Conservation (phyloP, 1,284 basidiomycete genomes). For the Moniliophthora roreri region DNA sequence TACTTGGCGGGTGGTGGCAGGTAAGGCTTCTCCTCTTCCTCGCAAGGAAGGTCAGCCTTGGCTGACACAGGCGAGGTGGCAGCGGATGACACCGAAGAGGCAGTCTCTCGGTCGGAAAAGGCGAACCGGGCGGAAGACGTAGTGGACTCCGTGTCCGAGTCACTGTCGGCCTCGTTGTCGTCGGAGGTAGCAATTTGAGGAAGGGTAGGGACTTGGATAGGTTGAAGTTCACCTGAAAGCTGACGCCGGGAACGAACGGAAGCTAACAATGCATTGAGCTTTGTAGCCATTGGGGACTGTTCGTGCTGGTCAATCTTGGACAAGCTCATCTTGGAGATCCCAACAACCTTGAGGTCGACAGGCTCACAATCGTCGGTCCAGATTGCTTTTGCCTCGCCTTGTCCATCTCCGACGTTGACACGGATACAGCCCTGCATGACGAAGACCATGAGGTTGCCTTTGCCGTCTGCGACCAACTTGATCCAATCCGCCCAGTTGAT, state of each 20-base stretch:
- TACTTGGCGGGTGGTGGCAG: background rate
- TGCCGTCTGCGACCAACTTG: background rate
- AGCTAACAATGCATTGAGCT: background rate
- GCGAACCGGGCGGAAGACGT: background rate
- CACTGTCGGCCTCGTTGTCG: background rate
- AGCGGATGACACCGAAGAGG: background rate
- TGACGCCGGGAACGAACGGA: background rate
- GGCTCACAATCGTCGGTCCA: background rate
- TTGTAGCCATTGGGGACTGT: slow-evolving; percentile 1
- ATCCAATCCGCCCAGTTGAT: background rate
- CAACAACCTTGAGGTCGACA: background rate
- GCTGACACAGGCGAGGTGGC: background rate
- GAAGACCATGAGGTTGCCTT: background rate
- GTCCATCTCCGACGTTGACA: background rate
- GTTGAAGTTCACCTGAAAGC: background rate
- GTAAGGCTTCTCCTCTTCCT: background rate
- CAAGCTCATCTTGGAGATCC: slow-evolving; percentile 1
- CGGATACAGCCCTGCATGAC: slow-evolving; percentile 1
- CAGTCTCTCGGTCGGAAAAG: background rate
- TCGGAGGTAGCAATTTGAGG: background rate
- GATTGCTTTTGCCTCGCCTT: background rate
- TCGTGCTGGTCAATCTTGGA: background rate
- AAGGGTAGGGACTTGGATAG: background rate
- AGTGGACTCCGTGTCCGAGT: background rate
- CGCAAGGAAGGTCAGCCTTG: background rate